phyloP scores from a whole-genome alignment of 176 grass and related monocot genomes.

The Paspalum vaginatum region DNA sequence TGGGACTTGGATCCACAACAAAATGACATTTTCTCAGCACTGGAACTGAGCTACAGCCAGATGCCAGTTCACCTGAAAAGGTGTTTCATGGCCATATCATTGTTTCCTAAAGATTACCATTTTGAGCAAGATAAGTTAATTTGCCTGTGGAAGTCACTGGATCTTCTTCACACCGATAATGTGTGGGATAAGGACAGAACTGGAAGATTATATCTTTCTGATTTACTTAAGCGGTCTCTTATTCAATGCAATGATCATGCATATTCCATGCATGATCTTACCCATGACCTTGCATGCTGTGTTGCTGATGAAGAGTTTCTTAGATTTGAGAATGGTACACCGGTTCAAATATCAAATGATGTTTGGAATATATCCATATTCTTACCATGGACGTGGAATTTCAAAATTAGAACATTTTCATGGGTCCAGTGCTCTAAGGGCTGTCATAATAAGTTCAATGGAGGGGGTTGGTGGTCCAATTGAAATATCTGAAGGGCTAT shows the following conservation, averaged over 20 bases:
- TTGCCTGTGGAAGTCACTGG: slow-evolving; percentile 45
- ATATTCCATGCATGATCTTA: neutral
- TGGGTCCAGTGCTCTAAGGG: slow-evolving; percentile 11
- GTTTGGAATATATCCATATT: slow-evolving; percentile 27
- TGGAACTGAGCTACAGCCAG: slow-evolving; percentile 48
- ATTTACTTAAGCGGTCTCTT: slow-evolving; percentile 41
- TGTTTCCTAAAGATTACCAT: slow-evolving; percentile 50
- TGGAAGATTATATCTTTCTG: slow-evolving; percentile 25
- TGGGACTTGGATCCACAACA: slow-evolving; percentile 38
- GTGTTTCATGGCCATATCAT: slow-evolving; percentile 38
- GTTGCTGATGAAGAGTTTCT: slow-evolving; percentile 19
- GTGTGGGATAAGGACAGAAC: slow-evolving; percentile 11
- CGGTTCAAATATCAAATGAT: neutral
- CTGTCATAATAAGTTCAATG: neutral
- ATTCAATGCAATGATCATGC: neutral
- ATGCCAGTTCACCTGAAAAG: slow-evolving; percentile 34
- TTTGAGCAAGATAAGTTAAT: slow-evolving; percentile 27
- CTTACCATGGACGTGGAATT: slow-evolving; percentile 10
- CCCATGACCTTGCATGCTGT: slow-evolving; percentile 29
- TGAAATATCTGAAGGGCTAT: neutral
- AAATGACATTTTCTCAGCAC: slow-evolving; percentile 32
- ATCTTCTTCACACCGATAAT: slow-evolving; percentile 17
- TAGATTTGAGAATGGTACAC: slow-evolving; percentile 18
- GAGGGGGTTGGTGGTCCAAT: slow-evolving; percentile 3
- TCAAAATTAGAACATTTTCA: slow-evolving; percentile 15